Evolutionary conservation across 352 stramenopile genomes (phyloP), one percentile per base, ranked within the genome.

Genomic region (Phytophthora rubi): DNA sequence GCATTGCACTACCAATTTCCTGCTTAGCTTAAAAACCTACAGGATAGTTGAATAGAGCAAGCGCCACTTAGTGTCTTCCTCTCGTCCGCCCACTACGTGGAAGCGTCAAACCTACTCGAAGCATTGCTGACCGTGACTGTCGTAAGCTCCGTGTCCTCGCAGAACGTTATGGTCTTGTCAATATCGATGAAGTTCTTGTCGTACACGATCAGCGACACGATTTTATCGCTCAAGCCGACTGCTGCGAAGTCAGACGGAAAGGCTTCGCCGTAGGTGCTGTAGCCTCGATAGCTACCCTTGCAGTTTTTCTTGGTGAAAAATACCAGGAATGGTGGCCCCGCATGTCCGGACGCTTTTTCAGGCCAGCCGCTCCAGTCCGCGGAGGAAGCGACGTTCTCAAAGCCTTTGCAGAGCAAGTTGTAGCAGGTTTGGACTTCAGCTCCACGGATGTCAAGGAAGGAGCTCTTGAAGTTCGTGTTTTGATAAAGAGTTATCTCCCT

Each of bases 291-390:
- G 15, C 30, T 57, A 3, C 32, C 53, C 35, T 59, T 48, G 53
- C 32, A 59, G 53, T 47, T 59, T 18, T 59, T 48, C n/a, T 47
- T 59, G 15, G 53, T 48, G 35, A 59, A 59, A 9, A 59, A 59
- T 4, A 42, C 35, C n/a, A 48, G 30, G 28, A 59, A 35, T 10
- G 53, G 30, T 13, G 53, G 53, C 7, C n/a, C 30, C 18, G 30
- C 53, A 6, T 59, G 53, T 0, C 32, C 33, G 12, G 18, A 59
- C 9, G 53, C 30, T 32, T 59, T 59, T 18, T 47, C 53, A 7
- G 33, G 18, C 32, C 53, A 59, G 6, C 33, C 18, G 13, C 32
- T 48, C 53, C 53, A 59, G 21, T 59, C 53, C n/a, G 8, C 30
- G 3, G 30, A 58, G 7, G 52, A 58, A 6, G 32, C 53, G 4